Conservation (phyloP, 257 asterid genomes). For the Perilla frutescens region DNA sequence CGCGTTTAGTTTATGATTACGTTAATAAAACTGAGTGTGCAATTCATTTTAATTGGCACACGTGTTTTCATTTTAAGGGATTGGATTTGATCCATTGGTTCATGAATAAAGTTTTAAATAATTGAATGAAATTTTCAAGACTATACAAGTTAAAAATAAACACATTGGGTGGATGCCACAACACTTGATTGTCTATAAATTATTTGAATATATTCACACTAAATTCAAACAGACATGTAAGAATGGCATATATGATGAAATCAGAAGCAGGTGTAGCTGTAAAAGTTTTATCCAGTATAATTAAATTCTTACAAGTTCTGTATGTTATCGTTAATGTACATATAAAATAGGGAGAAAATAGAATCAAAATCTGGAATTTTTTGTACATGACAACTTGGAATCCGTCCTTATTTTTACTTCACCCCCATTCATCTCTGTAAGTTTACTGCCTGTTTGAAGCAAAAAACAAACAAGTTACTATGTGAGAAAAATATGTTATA, state of each 20-base stretch:
- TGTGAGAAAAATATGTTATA: too few relatives aligned
- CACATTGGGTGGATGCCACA: too few relatives aligned
- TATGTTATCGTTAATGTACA: conserved; percentile 33
- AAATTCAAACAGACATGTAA: not conserved
- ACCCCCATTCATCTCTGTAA: conserved; percentile 25
- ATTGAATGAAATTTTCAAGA: too few relatives aligned
- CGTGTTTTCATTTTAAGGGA: too few relatives aligned
- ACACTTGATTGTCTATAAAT: too few relatives aligned
- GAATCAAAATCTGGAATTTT: conserved; percentile 28
- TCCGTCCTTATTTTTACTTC: conserved; percentile 29
- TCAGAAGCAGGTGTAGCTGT: conserved; percentile 1
- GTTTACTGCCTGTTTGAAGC: conserved; percentile 35
- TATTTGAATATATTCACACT: too few relatives aligned
- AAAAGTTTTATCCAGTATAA: conserved; percentile 26
- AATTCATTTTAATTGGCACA: too few relatives aligned
- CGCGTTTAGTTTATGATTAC: too few relatives aligned
- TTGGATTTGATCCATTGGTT: too few relatives aligned
- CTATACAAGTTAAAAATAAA: too few relatives aligned
- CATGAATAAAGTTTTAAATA: too few relatives aligned
- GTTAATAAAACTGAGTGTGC: too few relatives aligned
- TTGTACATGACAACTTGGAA: conserved; percentile 31
- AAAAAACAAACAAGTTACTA: not conserved
- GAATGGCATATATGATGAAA: not conserved
- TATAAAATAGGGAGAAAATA: conserved; percentile 33
- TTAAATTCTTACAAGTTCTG: conserved; percentile 33